Conservation (phyloP, 2,329 filamentous ascomycete genomes). For the Pyrenophora tritici-repentis region DNA sequence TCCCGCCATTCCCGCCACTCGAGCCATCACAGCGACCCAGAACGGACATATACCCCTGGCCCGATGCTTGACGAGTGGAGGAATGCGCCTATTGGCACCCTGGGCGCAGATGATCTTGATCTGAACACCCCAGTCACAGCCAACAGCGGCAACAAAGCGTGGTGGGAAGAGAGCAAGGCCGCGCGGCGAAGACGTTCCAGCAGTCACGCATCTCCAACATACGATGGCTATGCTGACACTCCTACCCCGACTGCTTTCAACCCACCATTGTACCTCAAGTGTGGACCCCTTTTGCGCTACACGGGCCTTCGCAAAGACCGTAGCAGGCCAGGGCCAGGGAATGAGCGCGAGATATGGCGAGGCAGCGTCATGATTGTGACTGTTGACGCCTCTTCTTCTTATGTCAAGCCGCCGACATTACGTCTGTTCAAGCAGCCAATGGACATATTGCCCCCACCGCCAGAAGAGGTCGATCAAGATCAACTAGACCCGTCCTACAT, state of each 20-base stretch:
- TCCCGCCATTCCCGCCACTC: slow-evolving; percentile 39
- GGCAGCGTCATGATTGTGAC: slow-evolving; percentile 97
- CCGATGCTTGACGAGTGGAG: slow-evolving; percentile 64
- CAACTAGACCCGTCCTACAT: slow-evolving; percentile 78
- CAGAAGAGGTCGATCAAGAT: slow-evolving; percentile 67
- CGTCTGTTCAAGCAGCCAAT: slow-evolving; percentile 87
- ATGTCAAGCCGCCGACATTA: slow-evolving; percentile 75
- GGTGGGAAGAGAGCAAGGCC: slow-evolving; percentile 73
- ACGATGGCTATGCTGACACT: slow-evolving; percentile 69
- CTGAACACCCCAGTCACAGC: slow-evolving; percentile 42
- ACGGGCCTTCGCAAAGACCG: slow-evolving; percentile 75
- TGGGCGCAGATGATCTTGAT: slow-evolving; percentile 52
- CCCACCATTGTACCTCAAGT: slow-evolving; percentile 82
- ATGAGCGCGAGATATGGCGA: slow-evolving; percentile 82
- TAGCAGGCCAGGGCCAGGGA: slow-evolving; percentile 37
- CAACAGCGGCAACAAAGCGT: slow-evolving; percentile 55
- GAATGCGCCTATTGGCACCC: slow-evolving; percentile 45
- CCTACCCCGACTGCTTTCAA: slow-evolving; percentile 75
- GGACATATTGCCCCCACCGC: slow-evolving; percentile 78
- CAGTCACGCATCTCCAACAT: slow-evolving; percentile 54
- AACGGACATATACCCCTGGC: slow-evolving; percentile 61
- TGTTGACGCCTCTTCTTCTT: slow-evolving; percentile 79
- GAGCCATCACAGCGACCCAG: slow-evolving; percentile 50
- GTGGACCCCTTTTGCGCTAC: slow-evolving; percentile 87
- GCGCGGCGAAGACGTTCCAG: slow-evolving; percentile 47